Base-by-base conservation (phyloP, 768 basidiomycete species). In the Phylloporus arenicola region DNA sequence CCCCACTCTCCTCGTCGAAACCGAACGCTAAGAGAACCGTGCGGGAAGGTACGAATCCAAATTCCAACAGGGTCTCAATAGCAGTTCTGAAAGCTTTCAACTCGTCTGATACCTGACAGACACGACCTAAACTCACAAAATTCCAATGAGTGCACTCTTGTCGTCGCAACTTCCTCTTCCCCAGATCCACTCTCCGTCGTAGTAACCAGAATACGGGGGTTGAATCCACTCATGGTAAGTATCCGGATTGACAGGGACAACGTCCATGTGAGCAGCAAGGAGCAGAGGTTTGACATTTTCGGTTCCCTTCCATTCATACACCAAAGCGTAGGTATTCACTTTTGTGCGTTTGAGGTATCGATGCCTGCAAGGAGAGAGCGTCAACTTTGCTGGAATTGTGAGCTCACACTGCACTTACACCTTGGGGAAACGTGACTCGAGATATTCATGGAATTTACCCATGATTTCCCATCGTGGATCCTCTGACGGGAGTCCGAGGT, bases 241-340 rank as follows among this genome's bases (percentile, higher is more conserved):
- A 3, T 68, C 65, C 3, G 70, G 70, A 40, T 75, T 67, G 20
- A 80, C 75, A 2, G 78, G 79, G 6, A 80, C 80, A 13, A 79
- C 77, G 40, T 80, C 80, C 53, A 53, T 50, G 55, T 81, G 80
- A 13, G 74, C 77, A 14, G 72, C 64, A 24, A 80, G 65, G 8
- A 85, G 67, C 2, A 83, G 54, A 0, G 82, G 85, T 59, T 84
- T 83, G 43, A 78, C 63, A 7, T 67, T 46, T 43, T 80, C 70
- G 17, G 72, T 70, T 16, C 83, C 83, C 45, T 75, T 67, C 81
- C 81, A 84, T 19, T 75, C 73, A 57, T 79, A 82, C 2, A 85
- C 66, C 17, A 84, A 69, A 0, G 78, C 82, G 42, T 78, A 82
- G 0, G 77, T 82, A 56, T 82, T 82, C 50, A 85, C 73, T 51